phyloP scores from a whole-genome alignment of 495 filamentous ascomycete species.

The Aspergillus saccharolyticus region DNA sequence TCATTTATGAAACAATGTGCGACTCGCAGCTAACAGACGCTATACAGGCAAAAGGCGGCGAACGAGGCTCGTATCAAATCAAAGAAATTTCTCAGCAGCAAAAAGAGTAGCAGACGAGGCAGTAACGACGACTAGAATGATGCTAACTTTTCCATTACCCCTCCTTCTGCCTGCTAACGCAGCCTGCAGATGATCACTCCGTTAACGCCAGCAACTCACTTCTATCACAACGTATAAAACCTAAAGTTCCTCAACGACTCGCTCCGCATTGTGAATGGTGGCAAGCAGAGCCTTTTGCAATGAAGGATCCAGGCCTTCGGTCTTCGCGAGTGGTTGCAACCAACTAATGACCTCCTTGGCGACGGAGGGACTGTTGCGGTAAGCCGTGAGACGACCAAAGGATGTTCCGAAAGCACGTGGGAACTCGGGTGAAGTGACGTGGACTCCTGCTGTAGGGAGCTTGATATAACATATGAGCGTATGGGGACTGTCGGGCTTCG shows the following conservation, averaged over 20 bases:
- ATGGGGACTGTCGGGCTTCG: conserved; percentile 52
- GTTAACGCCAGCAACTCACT: conserved; percentile 16
- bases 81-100: conserved; percentile 75
- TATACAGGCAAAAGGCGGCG: conserved; percentile 61
- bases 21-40: conserved; percentile 5
- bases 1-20: background rate
- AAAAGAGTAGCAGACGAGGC: conserved; percentile 68
- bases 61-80: conserved; percentile 62
- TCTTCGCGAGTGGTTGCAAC: conserved; percentile 51
- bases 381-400: conserved; percentile 54
- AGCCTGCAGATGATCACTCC: conserved; percentile 5
- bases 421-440: conserved; percentile 60
- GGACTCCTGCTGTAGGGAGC: conserved; percentile 62
- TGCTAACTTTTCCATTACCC: conserved; percentile 20
- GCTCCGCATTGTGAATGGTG: conserved; percentile 45
- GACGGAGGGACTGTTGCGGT: conserved; percentile 33
- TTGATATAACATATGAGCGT: conserved; percentile 66
- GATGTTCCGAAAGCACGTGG: conserved; percentile 62
- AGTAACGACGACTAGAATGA: conserved; percentile 37
- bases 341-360: conserved; percentile 53
- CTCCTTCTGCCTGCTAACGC: conserved; percentile 2
- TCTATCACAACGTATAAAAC: background rate
- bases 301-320: conserved; percentile 58
- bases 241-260: conserved; percentile 23
- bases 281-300: conserved; percentile 60